Evolutionary conservation across 1,284 basidiomycete species (phyloP), one percentile per base, ranked within the genome.

Genomic region (Boletus hoseneyae): DNA sequence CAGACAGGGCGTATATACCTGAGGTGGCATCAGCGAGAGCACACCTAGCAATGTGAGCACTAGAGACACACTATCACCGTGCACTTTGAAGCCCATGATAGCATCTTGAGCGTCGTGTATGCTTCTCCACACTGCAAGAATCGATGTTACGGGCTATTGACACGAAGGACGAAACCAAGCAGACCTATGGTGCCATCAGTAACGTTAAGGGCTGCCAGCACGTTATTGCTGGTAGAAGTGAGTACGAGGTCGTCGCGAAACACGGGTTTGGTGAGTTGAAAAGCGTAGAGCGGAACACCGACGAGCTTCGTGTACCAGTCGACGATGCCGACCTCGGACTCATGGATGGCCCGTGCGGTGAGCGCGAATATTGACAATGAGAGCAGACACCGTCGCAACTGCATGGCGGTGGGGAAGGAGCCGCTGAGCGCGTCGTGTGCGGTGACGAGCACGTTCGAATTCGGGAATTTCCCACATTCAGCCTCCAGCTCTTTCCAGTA

Each of bases 261-360:
- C n/a, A 70, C 61, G 1, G 87, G 87, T 8, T 79, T 71, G 9
- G 79, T 77, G 15, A 72, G 62, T 0, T 58, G 62, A 6, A 77
- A 72, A n/a, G 70, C 65, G 29, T 71, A 62, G 10, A 83, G 67
- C 1, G 90, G 88, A 8, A 85, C 73, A 19, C 93, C 93, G 48
- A 92, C 71, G 25, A 87, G 76, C 18, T 76, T 69, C 57, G 82
- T 86, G 70, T 95, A 80, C 93, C 92, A 95, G 73, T 95, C 92
- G 33, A 93, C 78, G 30, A 91, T 74, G 44, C 92, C 93, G 32
- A 83, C 90, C 53, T 90, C 85, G 27, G 83, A 80, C 59, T 85
- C 76, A 50, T 88, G 81, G 21, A 89, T 67, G 23, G 82, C 83
- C 42, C 53, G 56, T 36, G 57, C 59, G 29, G 32, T 19, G 42